Evolutionary conservation across 2,329 filamentous ascomycete species (phyloP).

Genomic region (Alternaria hordeiaustralica): DNA sequence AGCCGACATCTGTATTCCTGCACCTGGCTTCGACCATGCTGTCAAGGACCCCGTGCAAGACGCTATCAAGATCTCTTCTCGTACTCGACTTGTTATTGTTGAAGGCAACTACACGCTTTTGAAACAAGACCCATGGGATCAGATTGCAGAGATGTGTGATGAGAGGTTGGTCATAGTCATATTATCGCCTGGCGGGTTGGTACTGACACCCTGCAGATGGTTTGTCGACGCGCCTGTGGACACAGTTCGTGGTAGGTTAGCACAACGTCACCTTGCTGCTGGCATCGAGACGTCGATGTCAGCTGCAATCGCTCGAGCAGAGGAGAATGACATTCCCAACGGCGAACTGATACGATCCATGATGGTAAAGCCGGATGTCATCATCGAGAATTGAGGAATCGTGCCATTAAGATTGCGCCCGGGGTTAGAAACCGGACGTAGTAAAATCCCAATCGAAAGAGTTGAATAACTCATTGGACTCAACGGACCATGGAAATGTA

Average conservation of each 20-base stretch:
- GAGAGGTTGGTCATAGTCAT: conserved; percentile 22
- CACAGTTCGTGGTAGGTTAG: conserved; percentile 23
- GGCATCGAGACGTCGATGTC: conserved; percentile 29
- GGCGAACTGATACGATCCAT: conserved; percentile 30
- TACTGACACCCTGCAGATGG: conserved; percentile 23
- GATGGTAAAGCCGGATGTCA: conserved; percentile 26
- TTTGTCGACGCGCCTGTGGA: conserved; percentile 31
- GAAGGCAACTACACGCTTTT: conserved; percentile 39
- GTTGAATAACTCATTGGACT: conserved; percentile 33
- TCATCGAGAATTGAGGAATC: conserved; percentile 22
- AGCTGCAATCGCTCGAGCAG: conserved; percentile 28
- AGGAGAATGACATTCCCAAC: conserved; percentile 36
- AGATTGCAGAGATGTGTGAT: conserved; percentile 21
- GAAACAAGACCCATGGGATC: conserved; percentile 25
- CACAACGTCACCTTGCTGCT: conserved; percentile 30
- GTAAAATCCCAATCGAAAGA: conserved; percentile 36
- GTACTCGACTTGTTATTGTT: conserved; percentile 28
- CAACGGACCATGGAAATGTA: conserved; percentile 33
- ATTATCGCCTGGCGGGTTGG: background rate
- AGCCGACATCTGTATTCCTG: conserved; percentile 22
- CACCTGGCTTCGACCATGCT: conserved; percentile 35
- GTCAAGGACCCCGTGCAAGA: conserved; percentile 29
- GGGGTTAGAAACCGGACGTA: conserved; percentile 18
- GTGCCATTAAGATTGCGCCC: background rate
- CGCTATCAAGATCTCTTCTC: conserved; percentile 28